A percentile compares a stretch with the other conserved stretches of the same genome.
Evolutionary conservation across 1,139 yeast species (phyloP).

Genomic region (Suhomyces choctaworum): DNA sequence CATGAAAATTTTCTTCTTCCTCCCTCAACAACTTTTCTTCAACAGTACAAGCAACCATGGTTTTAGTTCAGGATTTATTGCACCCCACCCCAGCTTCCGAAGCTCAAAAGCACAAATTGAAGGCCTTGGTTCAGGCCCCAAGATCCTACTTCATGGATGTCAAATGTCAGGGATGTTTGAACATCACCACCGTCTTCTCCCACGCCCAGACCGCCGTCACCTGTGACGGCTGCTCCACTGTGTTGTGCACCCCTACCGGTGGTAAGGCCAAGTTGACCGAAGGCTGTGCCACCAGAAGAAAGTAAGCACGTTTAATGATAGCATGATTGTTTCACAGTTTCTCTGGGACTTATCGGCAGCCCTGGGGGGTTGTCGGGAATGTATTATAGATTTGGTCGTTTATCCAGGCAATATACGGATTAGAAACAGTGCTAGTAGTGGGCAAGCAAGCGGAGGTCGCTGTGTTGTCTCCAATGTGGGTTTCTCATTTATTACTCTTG

Average conservation of each 20-base stretch:
- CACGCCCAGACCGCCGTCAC: constrained; percentile 99
- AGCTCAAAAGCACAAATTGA: constrained; percentile 94
- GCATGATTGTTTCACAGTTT: too few species aligned
- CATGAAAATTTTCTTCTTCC: constrained; percentile 12
- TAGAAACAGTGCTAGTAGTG: too few species aligned
- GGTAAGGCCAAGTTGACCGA: constrained; percentile 99
- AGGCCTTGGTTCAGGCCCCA: constrained; percentile 95
- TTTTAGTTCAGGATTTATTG: constrained; percentile 42
- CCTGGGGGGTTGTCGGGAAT: constrained; percentile 4
- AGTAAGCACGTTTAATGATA: constrained; percentile 49
- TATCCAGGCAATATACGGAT: constrained; percentile 10
- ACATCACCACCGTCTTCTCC: constrained; percentile 98
- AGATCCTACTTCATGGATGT: constrained; percentile 99
- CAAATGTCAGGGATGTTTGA: constrained; percentile 98
- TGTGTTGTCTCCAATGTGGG: too few species aligned
- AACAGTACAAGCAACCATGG: constrained; percentile 13
- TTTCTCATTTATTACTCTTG: neutral
- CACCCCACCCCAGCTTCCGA: constrained; percentile 96
- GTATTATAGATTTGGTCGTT: constrained; percentile 14
- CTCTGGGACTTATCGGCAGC: constrained; percentile 1
- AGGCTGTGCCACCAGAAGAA: constrained; percentile 99
- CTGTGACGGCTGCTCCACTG: constrained; percentile 98
- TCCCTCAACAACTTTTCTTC: constrained; percentile 2
- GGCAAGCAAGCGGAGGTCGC: too few species aligned
- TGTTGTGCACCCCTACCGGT: constrained; percentile 98